Evolutionary conservation across 805 yeast species (phyloP).

Genomic region (Wickerhamomyces subpelliculosus): DNA sequence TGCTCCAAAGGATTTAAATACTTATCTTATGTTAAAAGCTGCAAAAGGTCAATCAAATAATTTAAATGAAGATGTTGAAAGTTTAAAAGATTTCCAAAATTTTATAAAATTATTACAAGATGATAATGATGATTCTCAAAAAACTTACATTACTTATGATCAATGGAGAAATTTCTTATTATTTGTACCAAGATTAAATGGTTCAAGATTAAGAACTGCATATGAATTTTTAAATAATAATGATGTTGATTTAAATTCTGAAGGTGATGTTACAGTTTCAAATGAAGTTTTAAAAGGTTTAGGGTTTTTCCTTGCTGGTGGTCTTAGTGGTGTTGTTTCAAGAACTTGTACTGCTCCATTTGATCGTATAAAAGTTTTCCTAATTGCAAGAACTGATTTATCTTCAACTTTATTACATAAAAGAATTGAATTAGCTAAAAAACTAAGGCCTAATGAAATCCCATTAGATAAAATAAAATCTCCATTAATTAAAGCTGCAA

Average conservation of each 20-base stretch:
- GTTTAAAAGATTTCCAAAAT: conserved; percentile 42
- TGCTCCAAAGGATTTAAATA: conserved; percentile 55
- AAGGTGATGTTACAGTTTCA: conserved; percentile 85
- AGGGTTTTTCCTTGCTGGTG: conserved; percentile 93
- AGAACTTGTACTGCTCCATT: conserved; percentile 97
- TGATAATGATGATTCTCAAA: conserved; percentile 34
- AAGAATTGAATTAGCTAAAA: conserved; percentile 40
- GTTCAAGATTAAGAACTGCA: conserved; percentile 76
- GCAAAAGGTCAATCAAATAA: conserved; percentile 58
- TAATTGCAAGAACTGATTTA: conserved; percentile 85
- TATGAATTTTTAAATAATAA: conserved; percentile 67
- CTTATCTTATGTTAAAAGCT: too few species aligned
- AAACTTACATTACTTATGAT: conserved; percentile 69
- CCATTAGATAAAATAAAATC: conserved; percentile 47
- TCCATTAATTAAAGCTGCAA: conserved; percentile 75
- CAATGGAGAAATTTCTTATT: conserved; percentile 81
- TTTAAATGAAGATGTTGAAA: conserved; percentile 50
- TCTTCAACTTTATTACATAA: conserved; percentile 63
- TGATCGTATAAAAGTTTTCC: conserved; percentile 87
- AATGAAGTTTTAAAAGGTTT: conserved; percentile 75
- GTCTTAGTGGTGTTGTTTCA: conserved; percentile 90
- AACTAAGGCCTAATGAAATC: conserved; percentile 29
- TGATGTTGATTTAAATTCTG: conserved; percentile 76
- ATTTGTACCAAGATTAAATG: conserved; percentile 74
- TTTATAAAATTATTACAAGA: conserved; percentile 37